phyloP scores from a whole-genome alignment of 495 filamentous ascomycete species.

The Achaetomiella virescens region DNA sequence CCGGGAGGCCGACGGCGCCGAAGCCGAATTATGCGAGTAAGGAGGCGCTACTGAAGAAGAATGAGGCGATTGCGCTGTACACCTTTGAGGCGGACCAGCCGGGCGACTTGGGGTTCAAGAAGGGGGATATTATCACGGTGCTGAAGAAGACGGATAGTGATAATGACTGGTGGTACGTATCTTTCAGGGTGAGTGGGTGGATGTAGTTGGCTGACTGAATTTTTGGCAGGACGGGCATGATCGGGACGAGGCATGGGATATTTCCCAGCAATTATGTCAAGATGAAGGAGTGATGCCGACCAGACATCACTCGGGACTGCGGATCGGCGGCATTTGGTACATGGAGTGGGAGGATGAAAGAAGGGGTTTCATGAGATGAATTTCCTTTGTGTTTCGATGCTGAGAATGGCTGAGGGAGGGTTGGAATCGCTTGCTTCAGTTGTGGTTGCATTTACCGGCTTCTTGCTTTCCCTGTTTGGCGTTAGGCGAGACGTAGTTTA shows the following conservation, averaged over 20 bases:
- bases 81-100: conserved; percentile 92
- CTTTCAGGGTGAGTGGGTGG: background rate
- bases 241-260: conserved; percentile 48
- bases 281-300: conserved; percentile 40
- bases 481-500: conserved; percentile 3
- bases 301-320: too few relatives aligned
- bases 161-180: conserved; percentile 81
- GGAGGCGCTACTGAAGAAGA: conserved; percentile 60
- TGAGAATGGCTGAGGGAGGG: background rate
- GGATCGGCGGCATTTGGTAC: background rate
- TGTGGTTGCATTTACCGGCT: background rate
- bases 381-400: conserved; percentile 25
- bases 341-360: background rate
- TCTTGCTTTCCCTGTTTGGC: conserved; percentile 1
- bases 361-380: background rate
- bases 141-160: conserved; percentile 90
- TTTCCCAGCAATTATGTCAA: conserved; percentile 55
- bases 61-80: conserved; percentile 84
- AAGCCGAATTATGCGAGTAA: conserved; percentile 74
- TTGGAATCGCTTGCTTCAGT: background rate
- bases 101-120: conserved; percentile 92
- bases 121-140: conserved; percentile 96
- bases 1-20: conserved; percentile 71
- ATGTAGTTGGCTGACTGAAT: conserved; percentile 17
- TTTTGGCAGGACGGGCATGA: conserved; percentile 47